phyloP scores from a whole-genome alignment of 805 yeast species.

The Candida sphagnicola region DNA sequence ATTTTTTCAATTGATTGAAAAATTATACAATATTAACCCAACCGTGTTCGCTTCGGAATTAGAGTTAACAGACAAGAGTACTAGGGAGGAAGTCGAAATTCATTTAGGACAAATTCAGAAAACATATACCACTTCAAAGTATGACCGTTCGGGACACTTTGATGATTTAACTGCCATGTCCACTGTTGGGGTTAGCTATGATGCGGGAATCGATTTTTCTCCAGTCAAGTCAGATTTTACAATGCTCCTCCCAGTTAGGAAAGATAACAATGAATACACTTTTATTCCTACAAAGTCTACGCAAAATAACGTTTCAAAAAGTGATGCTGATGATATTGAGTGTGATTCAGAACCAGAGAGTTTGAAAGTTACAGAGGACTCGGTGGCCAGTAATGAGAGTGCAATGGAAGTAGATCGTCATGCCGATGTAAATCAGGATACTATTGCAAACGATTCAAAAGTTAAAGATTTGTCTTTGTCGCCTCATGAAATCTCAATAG shows the following conservation, averaged over 20 bases:
- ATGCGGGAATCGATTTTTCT: conserved; percentile 13
- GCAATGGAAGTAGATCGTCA: conserved; percentile 14
- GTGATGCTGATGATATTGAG: not conserved
- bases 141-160: not conserved
- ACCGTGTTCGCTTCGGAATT: conserved; percentile 23
- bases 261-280: conserved; percentile 4
- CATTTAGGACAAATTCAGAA: conserved; percentile 2
- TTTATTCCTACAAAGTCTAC: not conserved
- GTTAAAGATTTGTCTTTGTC: too few relatives aligned
- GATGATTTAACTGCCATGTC: not conserved
- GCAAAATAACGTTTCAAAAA: not conserved
- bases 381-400: conserved; percentile 12
- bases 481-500: conserved; percentile 2
- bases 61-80: conserved; percentile 15
- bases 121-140: not conserved
- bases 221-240: conserved; percentile 34
- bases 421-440: not conserved
- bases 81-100: conserved; percentile 28
- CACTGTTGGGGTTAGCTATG: not conserved
- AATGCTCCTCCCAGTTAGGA: conserved; percentile 21
- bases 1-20: conserved; percentile 21
- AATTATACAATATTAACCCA: conserved; percentile 27
- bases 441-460: too few relatives aligned
- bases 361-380: conserved; percentile 4
- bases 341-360: conserved; percentile 5